Percentiles rank a stretch among this genome's conserved stretches.
These are phyloP conservation scores for Talaromyces thailandensis DNA, from an alignment of 495 filamentous ascomycete species.

Conservation along the genomic window DNA sequence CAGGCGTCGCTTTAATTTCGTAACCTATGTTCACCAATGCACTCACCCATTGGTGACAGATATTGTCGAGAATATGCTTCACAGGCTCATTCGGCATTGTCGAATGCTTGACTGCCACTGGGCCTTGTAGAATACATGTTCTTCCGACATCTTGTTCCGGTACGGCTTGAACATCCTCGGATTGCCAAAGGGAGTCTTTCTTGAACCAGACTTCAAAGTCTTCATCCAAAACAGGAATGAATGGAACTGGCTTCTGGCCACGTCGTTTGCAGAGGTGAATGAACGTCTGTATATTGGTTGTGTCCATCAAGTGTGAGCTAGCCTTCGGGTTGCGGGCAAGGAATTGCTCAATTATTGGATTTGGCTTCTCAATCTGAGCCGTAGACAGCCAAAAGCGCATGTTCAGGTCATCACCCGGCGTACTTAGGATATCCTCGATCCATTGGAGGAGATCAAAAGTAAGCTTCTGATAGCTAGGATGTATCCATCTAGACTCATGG, in stretches of 20 bases:
- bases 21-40: slow-evolving; percentile 73
- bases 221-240: slow-evolving; percentile 87
- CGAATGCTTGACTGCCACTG: slow-evolving; percentile 23
- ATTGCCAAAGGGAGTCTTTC: slow-evolving; percentile 99
- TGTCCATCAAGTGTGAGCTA: no score
- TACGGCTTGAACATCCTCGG: slow-evolving; percentile 91
- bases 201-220: slow-evolving; percentile 99
- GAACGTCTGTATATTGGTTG: slow-evolving; percentile 96
- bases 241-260: slow-evolving; percentile 97
- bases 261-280: slow-evolving; percentile 80
- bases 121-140: slow-evolving; percentile 32
- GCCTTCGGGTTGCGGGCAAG: no score
- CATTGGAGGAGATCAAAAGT: no score
- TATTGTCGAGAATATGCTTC: slow-evolving; percentile 19
- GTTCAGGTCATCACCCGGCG: no score
- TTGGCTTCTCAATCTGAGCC: no score
- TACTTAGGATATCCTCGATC: no score
- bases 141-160: slow-evolving; percentile 88
- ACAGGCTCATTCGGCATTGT: slow-evolving; percentile 16
- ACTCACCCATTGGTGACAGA: slow-evolving; percentile 74
- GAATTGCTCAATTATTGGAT: no score
- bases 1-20: slow-evolving; percentile 53
- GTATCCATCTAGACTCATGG: no score
- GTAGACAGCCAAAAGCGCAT: no score
- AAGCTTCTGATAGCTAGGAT: no score